These are phyloP conservation scores for Wickerhamiella allomyrinae DNA, from an alignment of 805 yeast species.

Conservation along the genomic window DNA sequence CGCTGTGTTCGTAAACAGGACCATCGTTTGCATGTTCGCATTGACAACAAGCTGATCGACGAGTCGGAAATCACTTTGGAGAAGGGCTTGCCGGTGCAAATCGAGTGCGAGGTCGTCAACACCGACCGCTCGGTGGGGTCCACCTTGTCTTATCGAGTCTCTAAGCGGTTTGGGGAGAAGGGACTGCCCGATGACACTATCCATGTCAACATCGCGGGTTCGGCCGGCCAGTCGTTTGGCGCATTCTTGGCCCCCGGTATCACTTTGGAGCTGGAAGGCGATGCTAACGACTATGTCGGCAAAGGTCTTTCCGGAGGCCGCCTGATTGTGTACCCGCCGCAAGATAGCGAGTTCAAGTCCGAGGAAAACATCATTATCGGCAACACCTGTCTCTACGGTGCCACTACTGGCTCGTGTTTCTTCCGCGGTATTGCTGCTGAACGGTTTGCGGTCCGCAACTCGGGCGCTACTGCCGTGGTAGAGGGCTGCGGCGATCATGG, in stretches of 20 bases:
- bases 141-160: conserved; percentile 83
- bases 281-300: conserved; percentile 95
- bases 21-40: conserved; percentile 79
- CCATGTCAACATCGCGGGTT: conserved; percentile 80
- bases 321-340: conserved; percentile 81
- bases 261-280: conserved; percentile 91
- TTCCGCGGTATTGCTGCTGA: conserved; percentile 97
- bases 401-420: conserved; percentile 88
- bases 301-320: conserved; percentile 96
- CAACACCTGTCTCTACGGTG: conserved; percentile 95
- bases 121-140: conserved; percentile 96
- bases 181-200: conserved; percentile 94
- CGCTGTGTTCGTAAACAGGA: conserved; percentile 86
- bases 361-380: conserved; percentile 95
- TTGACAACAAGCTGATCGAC: conserved; percentile 90
- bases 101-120: conserved; percentile 84
- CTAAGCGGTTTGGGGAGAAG: conserved; percentile 82
- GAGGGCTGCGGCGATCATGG: conserved; percentile 99
- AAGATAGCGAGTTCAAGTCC: conserved; percentile 68
- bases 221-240: conserved; percentile 98
- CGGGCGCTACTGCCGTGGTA: conserved; percentile 93
- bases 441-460: conserved; percentile 95
- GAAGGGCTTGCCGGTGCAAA: conserved; percentile 89
- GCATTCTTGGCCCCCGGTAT: conserved; percentile 95
- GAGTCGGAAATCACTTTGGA: conserved; percentile 93